phyloP scores from a whole-genome alignment of 164 flowering plant species.

The Macadamia integrifolia region DNA sequence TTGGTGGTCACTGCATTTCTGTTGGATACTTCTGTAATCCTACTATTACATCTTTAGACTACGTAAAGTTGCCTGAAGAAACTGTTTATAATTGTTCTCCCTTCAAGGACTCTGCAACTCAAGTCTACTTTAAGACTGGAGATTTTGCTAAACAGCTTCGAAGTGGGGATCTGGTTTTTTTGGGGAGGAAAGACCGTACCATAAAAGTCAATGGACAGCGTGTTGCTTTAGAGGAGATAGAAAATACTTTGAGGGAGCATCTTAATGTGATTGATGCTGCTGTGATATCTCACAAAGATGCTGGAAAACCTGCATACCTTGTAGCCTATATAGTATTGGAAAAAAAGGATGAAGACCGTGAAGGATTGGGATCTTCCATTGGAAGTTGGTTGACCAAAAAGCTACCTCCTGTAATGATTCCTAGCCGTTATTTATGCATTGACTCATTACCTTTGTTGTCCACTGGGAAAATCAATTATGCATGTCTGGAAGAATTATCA shows the following conservation, averaged over 20 bases:
- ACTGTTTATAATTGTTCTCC: conserved; percentile 15
- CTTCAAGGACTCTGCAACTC: conserved; percentile 13
- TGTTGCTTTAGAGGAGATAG: conserved; percentile 77
- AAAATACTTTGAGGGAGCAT: conserved; percentile 51
- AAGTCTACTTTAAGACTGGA: conserved; percentile 59
- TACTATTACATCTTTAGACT: conserved; percentile 23
- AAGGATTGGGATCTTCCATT: conserved; percentile 31
- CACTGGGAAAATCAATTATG: conserved; percentile 78
- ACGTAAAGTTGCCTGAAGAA: conserved; percentile 29
- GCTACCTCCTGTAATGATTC: conserved; percentile 62
- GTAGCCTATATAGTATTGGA: conserved; percentile 53
- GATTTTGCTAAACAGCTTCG: conserved; percentile 63
- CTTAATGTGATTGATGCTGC: conserved; percentile 66
- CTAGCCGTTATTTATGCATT: conserved; percentile 33
- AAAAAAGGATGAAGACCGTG: conserved; percentile 17
- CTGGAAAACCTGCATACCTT: conserved; percentile 32
- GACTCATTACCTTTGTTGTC: conserved; percentile 67
- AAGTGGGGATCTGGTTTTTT: conserved; percentile 68
- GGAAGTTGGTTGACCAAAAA: conserved; percentile 57
- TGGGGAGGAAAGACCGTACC: conserved; percentile 81
- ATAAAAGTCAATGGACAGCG: conserved; percentile 82
- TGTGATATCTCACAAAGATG: conserved; percentile 40
- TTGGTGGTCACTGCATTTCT: conserved; percentile 66
- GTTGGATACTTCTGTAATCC: conserved; percentile 47
- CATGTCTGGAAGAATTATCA: conserved; percentile 26